phyloP scores from a whole-genome alignment of 306 rosid genomes.

The Citrullus colocynthis region DNA sequence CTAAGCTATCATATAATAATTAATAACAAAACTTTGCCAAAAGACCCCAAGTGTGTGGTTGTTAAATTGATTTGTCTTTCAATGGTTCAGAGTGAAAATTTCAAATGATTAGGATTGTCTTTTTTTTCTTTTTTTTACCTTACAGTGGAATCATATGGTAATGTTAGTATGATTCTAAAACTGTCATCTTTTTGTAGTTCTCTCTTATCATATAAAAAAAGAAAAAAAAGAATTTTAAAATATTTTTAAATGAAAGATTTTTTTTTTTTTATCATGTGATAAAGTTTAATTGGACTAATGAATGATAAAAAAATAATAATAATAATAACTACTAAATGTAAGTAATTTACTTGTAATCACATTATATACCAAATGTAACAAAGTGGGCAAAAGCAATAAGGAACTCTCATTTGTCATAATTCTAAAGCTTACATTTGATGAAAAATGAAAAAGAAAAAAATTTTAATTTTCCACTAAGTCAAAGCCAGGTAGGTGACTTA shows the following conservation, averaged over 20 bases:
- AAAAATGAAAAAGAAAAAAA: conserved; percentile 6
- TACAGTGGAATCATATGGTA: not conserved
- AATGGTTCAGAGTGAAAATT: not conserved
- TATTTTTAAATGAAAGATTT: no score
- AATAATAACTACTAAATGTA: no score
- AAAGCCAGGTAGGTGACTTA: not conserved
- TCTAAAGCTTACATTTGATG: conserved; percentile 12
- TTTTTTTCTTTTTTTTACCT: not conserved
- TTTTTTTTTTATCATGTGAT: no score
- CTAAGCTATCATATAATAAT: not conserved
- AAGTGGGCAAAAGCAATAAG: not conserved
- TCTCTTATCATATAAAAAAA: no score
- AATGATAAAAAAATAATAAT: no score
- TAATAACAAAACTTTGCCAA: not conserved
- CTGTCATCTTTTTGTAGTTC: no score
- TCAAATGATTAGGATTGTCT: not conserved
- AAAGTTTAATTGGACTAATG: no score
- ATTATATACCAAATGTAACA: no score
- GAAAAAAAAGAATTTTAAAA: no score
- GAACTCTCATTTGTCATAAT: conserved; percentile 24
- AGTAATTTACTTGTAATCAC: no score
- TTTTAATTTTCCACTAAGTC: conserved; percentile 12
- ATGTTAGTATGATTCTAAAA: not conserved
- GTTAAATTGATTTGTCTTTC: not conserved
- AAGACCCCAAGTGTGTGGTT: not conserved